Conservation (phyloP, 2,329 filamentous ascomycete species). For the Neophaeococcomyces mojaviensis region DNA sequence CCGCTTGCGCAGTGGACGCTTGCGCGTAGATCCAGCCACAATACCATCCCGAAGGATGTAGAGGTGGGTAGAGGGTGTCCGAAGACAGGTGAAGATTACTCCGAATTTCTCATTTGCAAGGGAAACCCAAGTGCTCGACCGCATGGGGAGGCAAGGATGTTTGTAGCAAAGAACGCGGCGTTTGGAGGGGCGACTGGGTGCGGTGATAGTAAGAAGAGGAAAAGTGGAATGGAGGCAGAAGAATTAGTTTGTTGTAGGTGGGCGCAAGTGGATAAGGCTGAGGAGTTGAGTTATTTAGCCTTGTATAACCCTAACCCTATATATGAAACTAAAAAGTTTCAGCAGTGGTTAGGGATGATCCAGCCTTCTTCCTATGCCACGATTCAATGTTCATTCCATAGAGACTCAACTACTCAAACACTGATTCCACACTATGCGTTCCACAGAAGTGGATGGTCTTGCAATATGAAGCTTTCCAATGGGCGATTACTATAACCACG, state of each 20-base stretch:
- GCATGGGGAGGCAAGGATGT: constrained; percentile 35
- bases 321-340: too few species aligned
- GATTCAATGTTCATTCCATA: too few species aligned
- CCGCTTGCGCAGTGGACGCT: constrained; percentile 76
- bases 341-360: too few species aligned
- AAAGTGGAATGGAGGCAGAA: constrained; percentile 18
- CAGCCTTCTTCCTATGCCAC: too few species aligned
- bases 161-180: constrained; percentile 94
- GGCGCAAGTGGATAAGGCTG: neutral
- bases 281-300: neutral
- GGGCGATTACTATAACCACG: too few species aligned
- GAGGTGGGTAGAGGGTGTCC: constrained; percentile 37
- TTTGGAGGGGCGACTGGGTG: constrained; percentile 78
- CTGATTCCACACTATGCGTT: too few species aligned
- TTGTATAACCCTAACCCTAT: too few species aligned
- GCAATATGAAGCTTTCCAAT: too few species aligned
- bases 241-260: constrained; percentile 2
- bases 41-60: constrained; percentile 29
- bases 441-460: too few species aligned
- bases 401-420: too few species aligned
- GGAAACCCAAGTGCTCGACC: constrained; percentile 12
- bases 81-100: constrained; percentile 70
- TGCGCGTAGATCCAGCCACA: constrained; percentile 58
- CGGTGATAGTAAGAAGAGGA: constrained; percentile 36
- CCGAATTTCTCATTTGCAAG: constrained; percentile 96